Conservation (phyloP, 306 rosid genomes). For the Castanopsis chinensis region DNA sequence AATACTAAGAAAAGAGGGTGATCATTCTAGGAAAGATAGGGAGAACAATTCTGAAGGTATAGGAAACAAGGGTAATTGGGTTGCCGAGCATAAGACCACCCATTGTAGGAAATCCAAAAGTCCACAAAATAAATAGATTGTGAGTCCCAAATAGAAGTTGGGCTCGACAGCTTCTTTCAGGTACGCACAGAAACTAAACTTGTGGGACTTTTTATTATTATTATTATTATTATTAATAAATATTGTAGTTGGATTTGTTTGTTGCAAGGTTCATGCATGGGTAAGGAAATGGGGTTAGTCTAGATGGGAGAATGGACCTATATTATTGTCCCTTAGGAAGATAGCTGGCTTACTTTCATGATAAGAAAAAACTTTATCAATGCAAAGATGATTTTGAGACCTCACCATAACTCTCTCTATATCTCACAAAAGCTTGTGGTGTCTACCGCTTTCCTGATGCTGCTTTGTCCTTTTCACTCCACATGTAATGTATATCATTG, state of each 20-base stretch:
- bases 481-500: slow-evolving; percentile 43
- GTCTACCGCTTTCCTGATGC: slow-evolving; percentile 31
- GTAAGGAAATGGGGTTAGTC: slow-evolving; percentile 33
- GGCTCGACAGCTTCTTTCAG: too few relatives aligned
- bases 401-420: slow-evolving; percentile 46
- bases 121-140: too few relatives aligned
- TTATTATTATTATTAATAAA: too few relatives aligned
- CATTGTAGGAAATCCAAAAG: too few relatives aligned
- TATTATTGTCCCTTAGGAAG: slow-evolving; percentile 40
- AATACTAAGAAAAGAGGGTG: too few relatives aligned
- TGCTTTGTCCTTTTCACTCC: slow-evolving; percentile 60
- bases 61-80: too few relatives aligned
- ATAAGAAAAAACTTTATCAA: slow-evolving; percentile 56
- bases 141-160: too few relatives aligned
- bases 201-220: slow-evolving; percentile 4
- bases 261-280: slow-evolving; percentile 49
- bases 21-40: too few relatives aligned
- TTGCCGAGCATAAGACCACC: too few relatives aligned
- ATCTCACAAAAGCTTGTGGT: slow-evolving; percentile 32
- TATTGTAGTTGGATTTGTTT: background rate
- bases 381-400: slow-evolving; percentile 54
- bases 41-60: too few relatives aligned
- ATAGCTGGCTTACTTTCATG: slow-evolving; percentile 45
- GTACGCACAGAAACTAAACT: slow-evolving; percentile 9
- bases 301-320: slow-evolving; percentile 33